phyloP scores from a whole-genome alignment of 2,329 filamentous ascomycete species.

The Gaeumannomyces sp. region DNA sequence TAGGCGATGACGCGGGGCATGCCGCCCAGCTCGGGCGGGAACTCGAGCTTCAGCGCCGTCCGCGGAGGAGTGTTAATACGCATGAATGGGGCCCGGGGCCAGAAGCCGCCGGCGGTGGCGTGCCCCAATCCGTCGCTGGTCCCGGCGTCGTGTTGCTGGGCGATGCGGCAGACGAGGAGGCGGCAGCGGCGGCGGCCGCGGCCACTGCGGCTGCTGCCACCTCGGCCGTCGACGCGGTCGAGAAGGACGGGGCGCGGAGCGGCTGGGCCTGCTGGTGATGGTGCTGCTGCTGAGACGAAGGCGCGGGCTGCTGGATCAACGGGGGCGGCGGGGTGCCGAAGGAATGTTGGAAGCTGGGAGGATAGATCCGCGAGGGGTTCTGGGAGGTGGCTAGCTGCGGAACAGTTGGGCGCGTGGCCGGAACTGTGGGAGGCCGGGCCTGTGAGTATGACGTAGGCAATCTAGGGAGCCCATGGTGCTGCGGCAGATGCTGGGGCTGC shows the following conservation, averaged over 20 bases:
- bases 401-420: not conserved
- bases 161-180: not conserved
- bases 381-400: not conserved
- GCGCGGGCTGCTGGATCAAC: not conserved
- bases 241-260: not conserved
- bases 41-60: slow-evolving; percentile 18
- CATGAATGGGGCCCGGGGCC: not conserved
- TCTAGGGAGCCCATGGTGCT: not conserved
- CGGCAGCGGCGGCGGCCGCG: too few species aligned
- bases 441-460: not conserved
- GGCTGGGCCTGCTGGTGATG: not conserved
- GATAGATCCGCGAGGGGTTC: not conserved
- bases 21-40: slow-evolving; percentile 20
- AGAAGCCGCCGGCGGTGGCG: not conserved
- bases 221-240: not conserved
- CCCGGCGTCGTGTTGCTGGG: not conserved
- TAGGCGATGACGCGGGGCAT: slow-evolving; percentile 27
- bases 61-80: slow-evolving; percentile 11
- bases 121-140: not conserved
- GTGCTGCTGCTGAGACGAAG: too few species aligned
- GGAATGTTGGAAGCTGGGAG: too few species aligned
- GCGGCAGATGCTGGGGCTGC: too few species aligned
- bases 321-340: not conserved
- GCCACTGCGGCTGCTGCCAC: not conserved
- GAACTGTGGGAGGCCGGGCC: too few species aligned